Percentiles rank a stretch among this genome's conserved stretches.
Conservation (phyloP, 202 grass and related monocot species). For the Carex arenaria region DNA sequence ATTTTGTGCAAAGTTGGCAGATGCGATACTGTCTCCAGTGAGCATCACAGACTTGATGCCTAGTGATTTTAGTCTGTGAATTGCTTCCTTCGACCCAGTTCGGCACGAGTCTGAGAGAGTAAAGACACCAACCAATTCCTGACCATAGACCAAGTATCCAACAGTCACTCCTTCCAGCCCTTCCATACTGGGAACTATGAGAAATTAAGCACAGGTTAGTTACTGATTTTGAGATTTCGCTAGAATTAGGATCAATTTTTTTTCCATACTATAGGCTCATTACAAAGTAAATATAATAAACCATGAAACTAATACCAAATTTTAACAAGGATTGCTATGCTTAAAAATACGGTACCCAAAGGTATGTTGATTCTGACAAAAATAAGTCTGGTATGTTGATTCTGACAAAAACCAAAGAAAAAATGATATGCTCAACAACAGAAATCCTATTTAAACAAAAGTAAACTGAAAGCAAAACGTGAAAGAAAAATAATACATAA, state of each 20-base stretch:
- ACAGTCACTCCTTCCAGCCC: constrained; percentile 57
- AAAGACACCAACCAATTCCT: constrained; percentile 66
- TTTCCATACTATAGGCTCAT: not conserved
- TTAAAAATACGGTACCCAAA: not conserved
- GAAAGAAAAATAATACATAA: not conserved
- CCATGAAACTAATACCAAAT: not conserved
- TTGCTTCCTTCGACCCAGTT: constrained; percentile 70
- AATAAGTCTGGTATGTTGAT: not conserved
- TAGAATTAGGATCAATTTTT: not conserved
- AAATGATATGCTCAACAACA: not conserved
- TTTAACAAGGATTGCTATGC: not conserved
- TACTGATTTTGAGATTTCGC: not conserved
- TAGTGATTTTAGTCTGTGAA: constrained; percentile 61
- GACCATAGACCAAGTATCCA: constrained; percentile 55
- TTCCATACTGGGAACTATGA: constrained; percentile 54
- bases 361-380: not conserved
- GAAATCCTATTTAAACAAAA: not conserved
- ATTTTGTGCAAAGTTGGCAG: constrained; percentile 68
- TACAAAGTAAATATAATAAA: not conserved
- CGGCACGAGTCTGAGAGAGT: constrained; percentile 78
- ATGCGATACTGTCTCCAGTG: constrained; percentile 68
- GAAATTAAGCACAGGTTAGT: not conserved
- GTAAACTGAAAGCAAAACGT: not conserved
- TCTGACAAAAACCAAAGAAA: not conserved
- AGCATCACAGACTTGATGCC: constrained; percentile 91